Evolutionary conservation across 164 flowering plant genomes (phyloP), one percentile per base, ranked within the genome.

Genomic region (Piper longum): DNA sequence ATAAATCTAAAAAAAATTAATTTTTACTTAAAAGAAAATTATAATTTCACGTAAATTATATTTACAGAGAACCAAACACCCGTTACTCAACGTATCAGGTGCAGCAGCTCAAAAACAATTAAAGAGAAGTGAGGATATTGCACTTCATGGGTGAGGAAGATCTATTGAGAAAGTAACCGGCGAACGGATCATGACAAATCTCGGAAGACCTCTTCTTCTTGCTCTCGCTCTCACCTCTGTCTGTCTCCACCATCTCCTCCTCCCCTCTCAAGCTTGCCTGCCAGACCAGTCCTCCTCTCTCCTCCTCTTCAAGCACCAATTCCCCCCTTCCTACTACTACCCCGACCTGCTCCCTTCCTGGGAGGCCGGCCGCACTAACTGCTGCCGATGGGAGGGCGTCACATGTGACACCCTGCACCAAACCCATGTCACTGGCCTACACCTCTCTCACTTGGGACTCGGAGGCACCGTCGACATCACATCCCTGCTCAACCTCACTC

Each of bases 401-500:
- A 57, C 9, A 41, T 57, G 60, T 26, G 16, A 57, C 41, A 3
- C 41, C 26, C 9, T 7, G 9, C 16, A 19, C 7, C 36, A 26
- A 26, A 19, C 41, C 39, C 60, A n/a, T 26, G 48, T 60, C 18
- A 60, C 51, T 16, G 48, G 18, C n/a, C 26, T 16, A 8, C 17
- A 41, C 2, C 51, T 60, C 51, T 36, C 42, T 7, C 14, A 11
- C 14, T 41, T 57, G 14, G 7, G 41, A 13, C 12, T 57, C 60
- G 12, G 41, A 1, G 14, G 13, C 41, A 57, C 39, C 41, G 42
- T 13, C 4, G 41, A 4, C 16, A 5, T 16, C 41, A 13, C 60
- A 13, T 41, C 60, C 36, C 60, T 57, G 7, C 41, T 39, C 13
- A 63, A 66, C 2, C 75, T 82, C 39, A 41, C 62, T 4, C 56